Evolutionary conservation across 1,139 yeast genomes (phyloP), one percentile per base, ranked within the genome.

Genomic region (Debaryomyces udenii): DNA sequence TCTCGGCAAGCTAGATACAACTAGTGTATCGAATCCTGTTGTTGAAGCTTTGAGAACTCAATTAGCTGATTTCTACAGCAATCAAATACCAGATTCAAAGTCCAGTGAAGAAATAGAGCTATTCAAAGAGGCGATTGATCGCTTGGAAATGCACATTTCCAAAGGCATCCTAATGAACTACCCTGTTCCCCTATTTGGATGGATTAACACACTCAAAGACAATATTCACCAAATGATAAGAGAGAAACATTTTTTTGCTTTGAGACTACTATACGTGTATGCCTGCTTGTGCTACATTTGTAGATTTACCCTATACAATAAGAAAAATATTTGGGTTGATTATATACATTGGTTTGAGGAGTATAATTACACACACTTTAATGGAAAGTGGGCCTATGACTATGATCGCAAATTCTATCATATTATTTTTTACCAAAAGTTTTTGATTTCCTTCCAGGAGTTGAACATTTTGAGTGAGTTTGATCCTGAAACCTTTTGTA

Each of bases 161-260:
- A 28, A 15, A 11, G 35, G 46, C 5, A 31, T 44, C 2, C 11
- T 16, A 7, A 13, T 9, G 13, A 41, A 47, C 24, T 39, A 44
- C 16, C 66, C 67, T 1, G 47, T 62, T 9, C 70, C 66, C 2
- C 29, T 66, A 3, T 62, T 53, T 43, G 43, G 59, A 28, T 62
- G 66, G 62, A 35, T 62, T 10, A 46, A 61, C 4, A 20, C 53
- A 6, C 24, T 57, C n/a, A 44, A 43, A 1, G 41, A 40, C 2
- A 46, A 40, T 2, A 48, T 55, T 24, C 38, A 36, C 22, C 35
- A 43, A 2, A 37, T 61, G 39, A 44, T 62, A 4, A 52, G 60
- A 31, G 18, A 27, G 1, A 47, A 54, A 31, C 47, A 64, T 43
- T 51, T 44, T 17, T 55, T 56, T 41, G 64, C 68, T 0, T 42